These are phyloP conservation scores for Botrytis aclada DNA, from an alignment of 2,329 filamentous ascomycete species.

Conservation along the genomic window DNA sequence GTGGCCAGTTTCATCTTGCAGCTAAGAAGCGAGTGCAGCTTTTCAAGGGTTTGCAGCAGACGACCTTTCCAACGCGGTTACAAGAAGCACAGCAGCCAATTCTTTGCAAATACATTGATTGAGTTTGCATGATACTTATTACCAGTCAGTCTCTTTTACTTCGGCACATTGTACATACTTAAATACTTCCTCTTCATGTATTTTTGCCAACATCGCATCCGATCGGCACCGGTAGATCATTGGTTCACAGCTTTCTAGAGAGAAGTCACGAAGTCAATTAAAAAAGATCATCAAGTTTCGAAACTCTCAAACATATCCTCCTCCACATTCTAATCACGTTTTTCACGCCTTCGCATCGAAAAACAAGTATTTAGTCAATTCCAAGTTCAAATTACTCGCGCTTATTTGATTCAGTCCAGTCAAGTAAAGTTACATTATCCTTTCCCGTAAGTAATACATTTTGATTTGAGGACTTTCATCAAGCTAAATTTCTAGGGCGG, in stretches of 20 bases:
- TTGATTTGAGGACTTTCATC: background rate
- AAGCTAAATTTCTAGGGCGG: background rate
- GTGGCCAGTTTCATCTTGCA: conserved; percentile 2
- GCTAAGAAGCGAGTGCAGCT: background rate
- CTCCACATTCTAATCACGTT: background rate
- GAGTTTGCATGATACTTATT: background rate
- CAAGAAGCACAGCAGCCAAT: conserved; percentile 10
- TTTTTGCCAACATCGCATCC: background rate
- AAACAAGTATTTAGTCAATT: background rate
- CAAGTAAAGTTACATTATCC: background rate
- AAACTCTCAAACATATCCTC: background rate
- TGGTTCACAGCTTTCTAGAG: background rate
- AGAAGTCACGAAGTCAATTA: background rate
- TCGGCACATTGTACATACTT: background rate
- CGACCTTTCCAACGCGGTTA: conserved; percentile 9
- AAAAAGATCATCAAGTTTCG: background rate
- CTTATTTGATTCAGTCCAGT: background rate
- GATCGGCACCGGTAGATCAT: background rate
- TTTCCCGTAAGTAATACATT: background rate
- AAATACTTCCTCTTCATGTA: background rate
- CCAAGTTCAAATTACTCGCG: background rate
- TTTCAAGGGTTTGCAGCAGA: background rate
- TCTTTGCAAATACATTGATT: background rate
- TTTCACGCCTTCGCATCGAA: background rate
- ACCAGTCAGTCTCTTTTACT: background rate